These are phyloP conservation scores for Flaveria robusta DNA, from an alignment of 129 eudicot genomes.

Conservation along the genomic window DNA sequence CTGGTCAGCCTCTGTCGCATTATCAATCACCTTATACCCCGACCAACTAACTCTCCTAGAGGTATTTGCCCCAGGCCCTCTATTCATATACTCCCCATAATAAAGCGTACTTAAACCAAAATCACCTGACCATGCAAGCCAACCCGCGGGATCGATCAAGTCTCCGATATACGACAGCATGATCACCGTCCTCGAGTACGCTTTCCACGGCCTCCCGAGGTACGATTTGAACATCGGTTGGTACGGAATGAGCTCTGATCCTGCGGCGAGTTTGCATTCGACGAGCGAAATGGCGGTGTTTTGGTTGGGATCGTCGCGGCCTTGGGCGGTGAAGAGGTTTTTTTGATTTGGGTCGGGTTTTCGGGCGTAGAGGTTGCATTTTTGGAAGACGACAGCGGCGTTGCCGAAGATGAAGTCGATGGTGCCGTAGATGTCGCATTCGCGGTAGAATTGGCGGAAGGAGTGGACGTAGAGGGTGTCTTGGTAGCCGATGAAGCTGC, in stretches of 20 bases:
- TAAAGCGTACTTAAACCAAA: conserved; percentile 50
- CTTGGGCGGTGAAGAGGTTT: conserved; percentile 58
- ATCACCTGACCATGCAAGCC: conserved; percentile 48
- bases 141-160: conserved; percentile 52
- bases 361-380: conserved; percentile 47
- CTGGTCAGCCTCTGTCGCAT: conserved; percentile 27
- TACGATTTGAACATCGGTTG: conserved; percentile 41
- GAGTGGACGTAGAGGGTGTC: conserved; percentile 57
- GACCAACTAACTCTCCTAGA: conserved; percentile 40
- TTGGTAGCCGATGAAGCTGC: conserved; percentile 51
- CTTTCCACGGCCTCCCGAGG: conserved; percentile 60
- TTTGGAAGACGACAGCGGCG: conserved; percentile 56
- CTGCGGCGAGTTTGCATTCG: conserved; percentile 44
- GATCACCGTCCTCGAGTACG: conserved; percentile 42
- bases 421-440: conserved; percentile 52
- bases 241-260: conserved; percentile 46
- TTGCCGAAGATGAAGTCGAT: conserved; percentile 56
- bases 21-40: conserved; percentile 36
- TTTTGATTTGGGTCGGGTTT: conserved; percentile 44
- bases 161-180: conserved; percentile 51
- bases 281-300: conserved; percentile 52
- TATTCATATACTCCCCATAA: conserved; percentile 50
- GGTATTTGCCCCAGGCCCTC: conserved; percentile 37
- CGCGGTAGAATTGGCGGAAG: conserved; percentile 52
- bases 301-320: conserved; percentile 49